Evolutionary conservation across 768 basidiomycete species (phyloP), one percentile per base, ranked within the genome.

Genomic region (Tephrocybe rancida): DNA sequence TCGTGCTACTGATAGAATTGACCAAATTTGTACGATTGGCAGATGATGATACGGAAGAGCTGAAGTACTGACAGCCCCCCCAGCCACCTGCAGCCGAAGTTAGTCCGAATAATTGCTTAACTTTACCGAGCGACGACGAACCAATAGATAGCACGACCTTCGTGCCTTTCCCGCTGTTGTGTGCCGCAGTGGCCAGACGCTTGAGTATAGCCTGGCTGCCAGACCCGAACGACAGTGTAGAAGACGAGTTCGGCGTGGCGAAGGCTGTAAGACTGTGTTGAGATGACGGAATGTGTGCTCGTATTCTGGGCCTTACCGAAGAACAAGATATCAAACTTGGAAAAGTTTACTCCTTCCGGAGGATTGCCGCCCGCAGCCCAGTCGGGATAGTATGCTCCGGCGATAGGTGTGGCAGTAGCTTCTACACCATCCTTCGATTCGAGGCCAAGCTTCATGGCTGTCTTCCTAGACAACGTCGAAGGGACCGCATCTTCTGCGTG

Each of bases 51-150:
- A 80, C 75, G 2, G 85, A 79, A 50, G 82, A 73, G 32, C 85
- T 88, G 66, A 84, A 92, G 66, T 78, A 86, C 39, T 74, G 65
- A 56, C 79, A 77, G 39, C 88, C 89, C n/a, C 80, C 82, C 90
- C 88, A 90, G 2, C 88, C 88, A 60, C 81, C 80, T 80, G 72
- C 3, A 37, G 35, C 11, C 5, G 16, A 13, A 30, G 13, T 30
- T 16, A 37, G 35, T 37, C 35, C n/a, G 7, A 37, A 13, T 5
- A 37, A 13, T 9, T 9, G 35, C 16, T 8, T 9, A 11, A 2
- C 10, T 25, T 10, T 44, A 2, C 34, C 18, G 41, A 61, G 18
- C 35, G 18, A 27, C 47, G 64, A 78, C 61, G 66, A 72, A 72
- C 87, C 88, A 50, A 90, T 77, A 27, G 85, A 83, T 22, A 90